Evolutionary conservation across 2,329 filamentous ascomycete genomes (phyloP).

Genomic region (Calonectria henricotiae): DNA sequence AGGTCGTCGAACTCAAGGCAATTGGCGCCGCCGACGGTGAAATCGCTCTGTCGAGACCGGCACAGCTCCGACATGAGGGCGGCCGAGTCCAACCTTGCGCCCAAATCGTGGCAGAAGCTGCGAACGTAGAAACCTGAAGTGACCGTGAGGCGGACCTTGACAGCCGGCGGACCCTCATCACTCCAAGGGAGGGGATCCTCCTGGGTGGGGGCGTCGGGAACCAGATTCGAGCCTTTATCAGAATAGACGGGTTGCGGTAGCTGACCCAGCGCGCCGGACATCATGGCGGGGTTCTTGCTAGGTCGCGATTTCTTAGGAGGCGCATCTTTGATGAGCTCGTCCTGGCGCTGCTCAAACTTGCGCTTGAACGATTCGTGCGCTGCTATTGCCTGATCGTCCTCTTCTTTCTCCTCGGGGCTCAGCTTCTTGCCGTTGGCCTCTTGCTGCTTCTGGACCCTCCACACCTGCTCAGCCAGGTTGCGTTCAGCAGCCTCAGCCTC

Average conservation of each 20-base stretch:
- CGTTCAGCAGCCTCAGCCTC: conserved; percentile 85
- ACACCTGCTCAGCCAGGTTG: conserved; percentile 81
- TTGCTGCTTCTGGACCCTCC: conserved; percentile 74
- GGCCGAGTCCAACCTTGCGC: conserved; percentile 84
- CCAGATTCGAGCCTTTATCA: conserved; percentile 68
- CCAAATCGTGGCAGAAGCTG: conserved; percentile 93
- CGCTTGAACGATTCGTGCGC: conserved; percentile 73
- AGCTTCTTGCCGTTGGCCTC: conserved; percentile 66
- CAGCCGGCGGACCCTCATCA: conserved; percentile 81
- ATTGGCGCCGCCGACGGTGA: conserved; percentile 78
- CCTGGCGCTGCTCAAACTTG: conserved; percentile 72
- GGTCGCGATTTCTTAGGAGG: conserved; percentile 57
- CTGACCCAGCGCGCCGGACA: conserved; percentile 73
- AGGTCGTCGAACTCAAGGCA: conserved; percentile 87
- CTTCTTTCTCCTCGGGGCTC: conserved; percentile 70
- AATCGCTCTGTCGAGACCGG: conserved; percentile 86
- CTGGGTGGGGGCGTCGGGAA: conserved; percentile 65
- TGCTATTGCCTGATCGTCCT: conserved; percentile 70
- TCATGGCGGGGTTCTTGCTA: conserved; percentile 62
- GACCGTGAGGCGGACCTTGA: conserved; percentile 89
- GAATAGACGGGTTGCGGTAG: conserved; percentile 64
- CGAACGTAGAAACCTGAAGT: conserved; percentile 98
- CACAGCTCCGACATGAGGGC: conserved; percentile 90
- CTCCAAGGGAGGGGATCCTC: conserved; percentile 72
- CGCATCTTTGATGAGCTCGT: conserved; percentile 70